Evolutionary conservation across 2,329 filamentous ascomycete genomes (phyloP), one percentile per base, ranked within the genome.

Genomic region (Cladosporium sp.): DNA sequence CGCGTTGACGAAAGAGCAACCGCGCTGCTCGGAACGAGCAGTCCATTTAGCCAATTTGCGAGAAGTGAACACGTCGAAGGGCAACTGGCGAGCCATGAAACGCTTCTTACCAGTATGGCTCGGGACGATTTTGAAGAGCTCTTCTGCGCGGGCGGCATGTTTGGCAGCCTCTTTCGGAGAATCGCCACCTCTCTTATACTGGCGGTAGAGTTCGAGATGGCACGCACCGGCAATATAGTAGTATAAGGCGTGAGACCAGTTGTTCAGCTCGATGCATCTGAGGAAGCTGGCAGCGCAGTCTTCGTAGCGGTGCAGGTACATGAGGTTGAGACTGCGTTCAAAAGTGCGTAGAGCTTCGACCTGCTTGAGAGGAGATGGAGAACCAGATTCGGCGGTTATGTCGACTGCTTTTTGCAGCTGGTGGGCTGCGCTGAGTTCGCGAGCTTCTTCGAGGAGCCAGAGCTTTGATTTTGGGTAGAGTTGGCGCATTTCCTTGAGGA

Each of bases 21-120:
- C 78, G 72, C 86, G 82, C 45, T 82, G 78, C 67, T 86, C 87
- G 3, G 89, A 85, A 20, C 91, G 81, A 28, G 85, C 84, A 67
- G 95, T 88, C 92, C 92, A 97, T 72, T 96, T 96, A 56, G 84
- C 80, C 13, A 97, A 75, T 75, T 96, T 97, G 58, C 91, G 85
- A 53, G 83, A 79, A 12, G 94, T 85, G 66, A 95, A 97, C 3
- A 88, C 78, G 71, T 99, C 94, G 62, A 99, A 91, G 0, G 94
- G 94, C 10, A 97, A 78, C 66, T 95, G 90, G 20, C 88, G 84
- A 0, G 90, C 88, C 88, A 97, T 90, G 72, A 99, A 90, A 39
- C 85, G 85, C 75, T 96, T 96, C 75, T 89, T 91, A 37, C 92
- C 92, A 0, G 89, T 87, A 50, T 90, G 80, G 0, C 83, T 80